Evolutionary conservation across 106 monocot genomes (phyloP).

Genomic region (Dendrobium nobile): DNA sequence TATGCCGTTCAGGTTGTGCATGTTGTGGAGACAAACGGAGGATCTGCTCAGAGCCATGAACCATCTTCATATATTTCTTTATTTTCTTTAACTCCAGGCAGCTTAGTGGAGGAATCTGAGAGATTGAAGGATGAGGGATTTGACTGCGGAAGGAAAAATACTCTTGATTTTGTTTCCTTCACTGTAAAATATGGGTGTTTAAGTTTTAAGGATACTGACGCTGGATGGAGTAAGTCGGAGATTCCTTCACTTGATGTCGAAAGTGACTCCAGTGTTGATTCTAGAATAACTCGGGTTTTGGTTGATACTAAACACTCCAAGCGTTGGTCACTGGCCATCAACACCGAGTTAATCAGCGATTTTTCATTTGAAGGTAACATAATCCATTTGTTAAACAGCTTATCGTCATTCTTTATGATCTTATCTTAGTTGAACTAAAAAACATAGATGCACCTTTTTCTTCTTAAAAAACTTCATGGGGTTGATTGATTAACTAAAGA

Average conservation of each 20-base stretch:
- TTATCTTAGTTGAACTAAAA: neutral
- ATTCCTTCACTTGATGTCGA: constrained; percentile 60
- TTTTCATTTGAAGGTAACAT: constrained; percentile 69
- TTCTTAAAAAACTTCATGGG: neutral
- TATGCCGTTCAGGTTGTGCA: constrained; percentile 68
- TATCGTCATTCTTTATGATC: neutral
- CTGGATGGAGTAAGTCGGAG: constrained; percentile 65
- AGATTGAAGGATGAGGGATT: constrained; percentile 63
- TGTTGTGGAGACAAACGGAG: constrained; percentile 69
- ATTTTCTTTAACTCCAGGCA: constrained; percentile 76
- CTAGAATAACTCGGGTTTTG: constrained; percentile 48
- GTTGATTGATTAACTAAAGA: neutral
- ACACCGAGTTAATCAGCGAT: constrained; percentile 52
- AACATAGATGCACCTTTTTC: no score
- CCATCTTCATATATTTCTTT: constrained; percentile 64
- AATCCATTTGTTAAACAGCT: neutral
- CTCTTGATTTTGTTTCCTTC: constrained; percentile 72
- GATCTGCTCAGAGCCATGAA: constrained; percentile 18
- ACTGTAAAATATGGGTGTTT: constrained; percentile 65
- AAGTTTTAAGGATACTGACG: constrained; percentile 39
- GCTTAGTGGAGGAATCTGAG: constrained; percentile 52
- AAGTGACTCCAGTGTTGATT: constrained; percentile 40
- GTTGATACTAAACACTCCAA: constrained; percentile 74
- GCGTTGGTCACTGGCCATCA: constrained; percentile 84
- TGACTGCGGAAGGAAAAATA: constrained; percentile 42